Conservation (phyloP, 2,329 filamentous ascomycete genomes). For the Arthrobotrys sphaeroides region DNA sequence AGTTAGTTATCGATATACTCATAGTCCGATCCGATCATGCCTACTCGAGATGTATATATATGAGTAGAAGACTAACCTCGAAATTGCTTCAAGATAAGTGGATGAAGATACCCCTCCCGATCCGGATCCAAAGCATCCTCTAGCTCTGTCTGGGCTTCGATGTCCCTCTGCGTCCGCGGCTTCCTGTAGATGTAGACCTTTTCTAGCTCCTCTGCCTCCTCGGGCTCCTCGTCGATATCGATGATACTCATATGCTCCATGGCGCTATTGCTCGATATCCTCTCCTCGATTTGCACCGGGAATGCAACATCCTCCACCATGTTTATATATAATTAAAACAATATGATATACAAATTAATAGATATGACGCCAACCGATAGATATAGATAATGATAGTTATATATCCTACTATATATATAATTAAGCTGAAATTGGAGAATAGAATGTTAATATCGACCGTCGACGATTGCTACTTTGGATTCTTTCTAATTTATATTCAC, state of each 20-base stretch:
- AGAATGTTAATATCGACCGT: too few relatives aligned
- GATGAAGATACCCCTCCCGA: background rate
- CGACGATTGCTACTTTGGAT: too few relatives aligned
- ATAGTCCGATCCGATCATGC: too few relatives aligned
- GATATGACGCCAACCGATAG: too few relatives aligned
- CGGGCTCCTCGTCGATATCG: too few relatives aligned
- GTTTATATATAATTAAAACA: too few relatives aligned
- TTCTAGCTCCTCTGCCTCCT: background rate
- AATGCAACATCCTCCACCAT: background rate
- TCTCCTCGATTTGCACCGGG: background rate
- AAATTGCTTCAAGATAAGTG: background rate
- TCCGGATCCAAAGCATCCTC: background rate
- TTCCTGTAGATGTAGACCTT: slow-evolving; percentile 1
- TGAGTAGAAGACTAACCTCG: background rate
- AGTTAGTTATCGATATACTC: background rate
- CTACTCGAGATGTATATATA: too few relatives aligned
- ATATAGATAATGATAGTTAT: too few relatives aligned
- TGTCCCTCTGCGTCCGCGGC: background rate
- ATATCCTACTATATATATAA: too few relatives aligned
- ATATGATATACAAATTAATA: too few relatives aligned
- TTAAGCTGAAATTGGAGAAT: too few relatives aligned
- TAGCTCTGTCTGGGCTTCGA: background rate
- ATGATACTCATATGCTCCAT: background rate
- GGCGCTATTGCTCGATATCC: background rate
- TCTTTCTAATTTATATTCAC: too few relatives aligned